Conservation (phyloP, 257 asterid genomes). For the Nicotiana undulata region DNA sequence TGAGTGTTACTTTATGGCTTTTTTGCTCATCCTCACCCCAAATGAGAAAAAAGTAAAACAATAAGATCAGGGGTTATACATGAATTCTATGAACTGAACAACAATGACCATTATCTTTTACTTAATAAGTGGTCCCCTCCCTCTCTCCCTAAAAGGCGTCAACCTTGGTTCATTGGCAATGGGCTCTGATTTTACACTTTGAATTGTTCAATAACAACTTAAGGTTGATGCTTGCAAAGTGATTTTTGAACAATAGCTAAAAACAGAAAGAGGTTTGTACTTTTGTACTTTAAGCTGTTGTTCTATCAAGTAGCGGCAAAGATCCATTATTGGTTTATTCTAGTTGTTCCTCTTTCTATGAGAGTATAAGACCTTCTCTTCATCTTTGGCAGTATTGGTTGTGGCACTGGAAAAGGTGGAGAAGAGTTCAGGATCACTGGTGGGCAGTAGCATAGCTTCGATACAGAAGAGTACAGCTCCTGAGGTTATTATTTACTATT, state of each 20-base stretch:
- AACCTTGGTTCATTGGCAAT: not conserved
- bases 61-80: not conserved
- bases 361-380: slow-evolving; percentile 11
- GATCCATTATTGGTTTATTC: not conserved
- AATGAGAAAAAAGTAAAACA: not conserved
- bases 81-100: not conserved
- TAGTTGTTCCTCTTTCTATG: not conserved
- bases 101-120: not conserved
- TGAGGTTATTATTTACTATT: slow-evolving; percentile 49
- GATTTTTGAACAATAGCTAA: not conserved
- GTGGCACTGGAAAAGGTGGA: slow-evolving; percentile 93
- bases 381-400: slow-evolving; percentile 55
- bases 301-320: not conserved
- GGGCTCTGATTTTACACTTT: not conserved
- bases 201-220: not conserved
- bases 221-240: not conserved
- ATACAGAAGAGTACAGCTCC: slow-evolving; percentile 94
- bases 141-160: not conserved
- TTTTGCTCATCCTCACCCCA: not conserved
- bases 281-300: not conserved
- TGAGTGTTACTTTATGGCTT: slow-evolving; percentile 28
- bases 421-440: slow-evolving; percentile 77
- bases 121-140: not conserved
- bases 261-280: not conserved
- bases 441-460: slow-evolving; percentile 90